Percentiles rank a stretch among this genome's conserved stretches.
Evolutionary conservation across 1,284 basidiomycete genomes (phyloP).

Genomic region (Irpex sp.): DNA sequence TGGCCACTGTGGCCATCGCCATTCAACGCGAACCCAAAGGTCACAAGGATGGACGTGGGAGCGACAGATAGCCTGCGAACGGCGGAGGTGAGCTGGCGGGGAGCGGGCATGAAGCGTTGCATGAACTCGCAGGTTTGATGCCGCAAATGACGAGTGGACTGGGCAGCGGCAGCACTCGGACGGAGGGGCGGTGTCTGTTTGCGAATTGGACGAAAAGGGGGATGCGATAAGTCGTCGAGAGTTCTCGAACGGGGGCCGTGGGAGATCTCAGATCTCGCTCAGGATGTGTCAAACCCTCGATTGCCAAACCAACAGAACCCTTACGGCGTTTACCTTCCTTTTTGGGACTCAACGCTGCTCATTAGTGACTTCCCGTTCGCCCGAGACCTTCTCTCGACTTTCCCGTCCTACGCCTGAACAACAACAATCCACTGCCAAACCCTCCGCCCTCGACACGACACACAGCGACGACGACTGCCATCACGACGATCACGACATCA

Average conservation of each 20-base stretch:
- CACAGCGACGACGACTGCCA: not conserved
- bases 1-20: not conserved
- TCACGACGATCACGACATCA: not conserved
- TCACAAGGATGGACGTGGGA: constrained; percentile 1
- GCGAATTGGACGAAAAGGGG: not conserved
- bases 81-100: not conserved
- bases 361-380: not conserved
- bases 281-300: not conserved
- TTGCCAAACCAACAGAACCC: not conserved
- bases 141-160: not conserved
- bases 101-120: not conserved
- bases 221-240: constrained; percentile 1
- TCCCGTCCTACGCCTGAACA: not conserved
- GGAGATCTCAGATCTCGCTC: constrained; percentile 1
- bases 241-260: not conserved
- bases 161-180: not conserved
- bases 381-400: not conserved
- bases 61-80: not conserved
- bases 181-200: not conserved
- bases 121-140: not conserved
- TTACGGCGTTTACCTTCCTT: not conserved
- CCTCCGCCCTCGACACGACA: not conserved
- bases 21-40: not conserved
- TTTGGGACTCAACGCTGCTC: constrained; percentile 2
- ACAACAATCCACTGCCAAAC: not conserved